Base-by-base conservation (phyloP, 106 monocot genomes). In the Chionographis japonica region DNA sequence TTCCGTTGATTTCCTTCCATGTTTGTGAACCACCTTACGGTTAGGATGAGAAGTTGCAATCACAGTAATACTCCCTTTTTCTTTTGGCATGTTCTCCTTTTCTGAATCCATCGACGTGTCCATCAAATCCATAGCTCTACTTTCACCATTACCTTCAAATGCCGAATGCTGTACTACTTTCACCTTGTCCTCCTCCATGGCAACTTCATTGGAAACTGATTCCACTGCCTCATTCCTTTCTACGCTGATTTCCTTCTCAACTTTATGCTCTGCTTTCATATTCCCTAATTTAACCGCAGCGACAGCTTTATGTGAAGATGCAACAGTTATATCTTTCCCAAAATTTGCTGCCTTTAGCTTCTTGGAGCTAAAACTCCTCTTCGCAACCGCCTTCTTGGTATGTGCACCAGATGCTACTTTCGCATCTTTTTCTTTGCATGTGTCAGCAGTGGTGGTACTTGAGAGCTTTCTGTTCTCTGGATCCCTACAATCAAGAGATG, bases 1-100 rank as follows among this genome's bases (percentile, higher is more conserved):
- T 35, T 61, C 18, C 38, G 37, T 27, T 14, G 55, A 37, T 40
- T 50, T 54, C 20, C 43, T 62, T 2, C 61, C 51, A 54, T 51
- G 37, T 17, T 56, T 52, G 9, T 51, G 3, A 19, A 40, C 40
- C 18, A 52, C 1, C 15, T 79, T 71, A 57, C 6, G 1, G 9
- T 46, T 40, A 42, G 16, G 37, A 39, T 63, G 18, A 18, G 9
- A 43, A 39, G 36, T 62, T 3, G 15, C 9, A 27, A 76, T 55
- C 35, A 40, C 18, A 68, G 35, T n/a, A 35, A 62, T 9, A 6
- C 15, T 57, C 20, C 40, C 40, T 16, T 60, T 76, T 69, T 65
- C 64, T 50, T 56, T 58, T 18, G 75, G 70, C 43, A 56, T 74
- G 65, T 92, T 98, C 72, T 90, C 92, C 74, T 92, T 98, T 52